phyloP scores from a whole-genome alignment of 352 stramenopile species.

The Phytopythium oedochilum region DNA sequence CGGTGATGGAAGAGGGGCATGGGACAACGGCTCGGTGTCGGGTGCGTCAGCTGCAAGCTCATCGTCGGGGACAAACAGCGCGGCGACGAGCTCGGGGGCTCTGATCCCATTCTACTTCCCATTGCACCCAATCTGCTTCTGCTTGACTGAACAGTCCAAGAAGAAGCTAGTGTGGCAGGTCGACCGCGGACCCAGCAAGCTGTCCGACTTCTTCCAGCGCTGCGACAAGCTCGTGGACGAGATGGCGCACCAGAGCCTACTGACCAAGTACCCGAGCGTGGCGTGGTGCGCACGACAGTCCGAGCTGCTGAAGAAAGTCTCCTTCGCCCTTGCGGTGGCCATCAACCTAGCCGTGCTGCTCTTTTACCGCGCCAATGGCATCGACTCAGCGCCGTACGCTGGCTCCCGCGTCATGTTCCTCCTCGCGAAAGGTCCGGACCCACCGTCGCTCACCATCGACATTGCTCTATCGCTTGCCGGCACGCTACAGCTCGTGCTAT shows the following conservation, averaged over 20 bases:
- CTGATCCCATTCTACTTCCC: slow-evolving; percentile 72
- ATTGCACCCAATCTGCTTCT: slow-evolving; percentile 71
- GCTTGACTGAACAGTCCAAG: slow-evolving; percentile 67
- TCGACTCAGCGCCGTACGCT: slow-evolving; percentile 50
- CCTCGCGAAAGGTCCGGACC: slow-evolving; percentile 5
- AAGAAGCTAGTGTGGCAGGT: slow-evolving; percentile 68
- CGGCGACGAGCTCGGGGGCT: background rate
- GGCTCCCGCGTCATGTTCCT: slow-evolving; percentile 33
- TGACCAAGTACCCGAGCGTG: slow-evolving; percentile 30
- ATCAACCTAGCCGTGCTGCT: slow-evolving; percentile 62
- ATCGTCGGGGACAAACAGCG: background rate
- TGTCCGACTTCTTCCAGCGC: slow-evolving; percentile 60
- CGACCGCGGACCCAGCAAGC: slow-evolving; percentile 47
- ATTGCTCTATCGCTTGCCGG: slow-evolving; percentile 34
- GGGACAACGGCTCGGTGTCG: background rate
- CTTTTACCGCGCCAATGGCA: slow-evolving; percentile 50
- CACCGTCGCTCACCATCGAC: slow-evolving; percentile 30
- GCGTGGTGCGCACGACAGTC: slow-evolving; percentile 31
- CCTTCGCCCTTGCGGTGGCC: slow-evolving; percentile 40
- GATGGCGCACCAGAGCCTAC: slow-evolving; percentile 60
- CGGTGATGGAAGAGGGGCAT: background rate
- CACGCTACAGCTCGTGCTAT: slow-evolving; percentile 48
- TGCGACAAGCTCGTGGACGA: slow-evolving; percentile 69
- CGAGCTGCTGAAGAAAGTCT: slow-evolving; percentile 42
- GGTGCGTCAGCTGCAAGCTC: background rate